Conservation (phyloP, 768 basidiomycete species). For the Boletus sensibilis region DNA sequence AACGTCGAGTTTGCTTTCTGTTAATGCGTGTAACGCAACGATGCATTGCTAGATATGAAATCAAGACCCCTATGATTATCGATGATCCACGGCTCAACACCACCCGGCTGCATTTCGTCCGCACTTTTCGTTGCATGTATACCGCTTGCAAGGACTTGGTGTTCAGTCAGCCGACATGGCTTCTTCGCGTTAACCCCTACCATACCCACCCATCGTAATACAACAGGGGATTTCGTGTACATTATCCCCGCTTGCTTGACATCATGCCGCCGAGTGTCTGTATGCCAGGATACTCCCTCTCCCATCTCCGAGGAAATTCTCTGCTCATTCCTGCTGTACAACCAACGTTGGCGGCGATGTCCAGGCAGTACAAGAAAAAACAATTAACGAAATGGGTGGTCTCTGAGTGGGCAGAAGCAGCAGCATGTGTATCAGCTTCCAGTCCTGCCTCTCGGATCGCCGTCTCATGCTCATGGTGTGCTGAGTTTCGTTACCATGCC, state of each 20-base stretch:
- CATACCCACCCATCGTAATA: conserved; percentile 2
- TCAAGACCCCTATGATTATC: conserved; percentile 27
- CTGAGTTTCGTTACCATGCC: conserved; percentile 9
- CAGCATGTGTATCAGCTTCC: conserved; percentile 25
- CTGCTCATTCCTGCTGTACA: background rate
- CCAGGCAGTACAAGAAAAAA: conserved; percentile 17
- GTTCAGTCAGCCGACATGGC: conserved; percentile 2
- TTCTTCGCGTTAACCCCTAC: conserved; percentile 7
- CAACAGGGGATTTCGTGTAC: conserved; percentile 4
- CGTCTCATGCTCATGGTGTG: conserved; percentile 15
- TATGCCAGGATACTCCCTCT: background rate
- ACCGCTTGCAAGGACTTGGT: background rate
- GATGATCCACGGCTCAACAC: conserved; percentile 10
- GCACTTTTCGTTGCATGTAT: conserved; percentile 10
- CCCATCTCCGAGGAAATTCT: conserved; percentile 26
- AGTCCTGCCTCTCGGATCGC: conserved; percentile 27
- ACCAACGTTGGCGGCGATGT: conserved; percentile 7
- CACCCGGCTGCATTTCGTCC: conserved; percentile 7
- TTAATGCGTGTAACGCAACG: conserved; percentile 14
- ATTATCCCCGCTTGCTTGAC: conserved; percentile 3
- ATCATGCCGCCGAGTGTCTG: background rate
- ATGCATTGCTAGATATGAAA: conserved; percentile 30
- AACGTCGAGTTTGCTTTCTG: conserved; percentile 12
- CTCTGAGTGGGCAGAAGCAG: conserved; percentile 31
- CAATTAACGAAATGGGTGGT: conserved; percentile 26